A percentile compares a stretch with the other conserved stretches of the same genome.
phyloP scores from a whole-genome alignment of 345 rosid species.

The Angophora floribunda region DNA sequence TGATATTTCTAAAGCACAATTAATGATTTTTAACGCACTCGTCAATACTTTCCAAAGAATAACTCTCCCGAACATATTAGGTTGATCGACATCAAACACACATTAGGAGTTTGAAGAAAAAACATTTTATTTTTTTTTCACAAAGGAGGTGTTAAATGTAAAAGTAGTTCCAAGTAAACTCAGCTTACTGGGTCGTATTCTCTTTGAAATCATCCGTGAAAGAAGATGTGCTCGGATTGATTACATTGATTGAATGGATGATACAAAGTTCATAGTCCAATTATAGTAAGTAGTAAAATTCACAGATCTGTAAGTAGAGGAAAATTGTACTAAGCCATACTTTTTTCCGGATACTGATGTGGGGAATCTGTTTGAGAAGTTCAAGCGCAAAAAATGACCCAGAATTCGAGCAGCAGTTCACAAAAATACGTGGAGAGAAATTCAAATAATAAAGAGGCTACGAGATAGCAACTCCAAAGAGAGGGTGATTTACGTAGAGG shows the following conservation, averaged over 20 bases:
- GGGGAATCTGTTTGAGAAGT: too few species aligned
- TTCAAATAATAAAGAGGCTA: background rate
- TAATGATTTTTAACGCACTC: too few species aligned
- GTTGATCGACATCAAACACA: too few species aligned
- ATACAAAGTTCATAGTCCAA: constrained; percentile 40
- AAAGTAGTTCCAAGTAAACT: constrained; percentile 28
- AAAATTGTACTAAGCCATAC: background rate
- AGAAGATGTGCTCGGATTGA: constrained; percentile 47
- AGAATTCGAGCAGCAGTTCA: too few species aligned
- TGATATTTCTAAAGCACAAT: too few species aligned
- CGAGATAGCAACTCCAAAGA: background rate
- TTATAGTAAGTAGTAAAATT: constrained; percentile 16
- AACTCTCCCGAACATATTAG: fast-evolving
- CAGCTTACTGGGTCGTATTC: constrained; percentile 20
- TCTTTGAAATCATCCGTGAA: constrained; percentile 5
- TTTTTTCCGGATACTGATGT: too few species aligned
- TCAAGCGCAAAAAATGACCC: too few species aligned
- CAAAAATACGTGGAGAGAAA: fast-evolving
- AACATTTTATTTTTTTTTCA: fast-evolving
- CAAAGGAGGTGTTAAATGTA: constrained; percentile 6
- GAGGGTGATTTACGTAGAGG: too few species aligned
- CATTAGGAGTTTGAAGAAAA: too few species aligned
- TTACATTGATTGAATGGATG: constrained; percentile 48
- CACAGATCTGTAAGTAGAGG: background rate
- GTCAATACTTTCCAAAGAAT: too few species aligned